Percentiles rank a stretch among this genome's conserved stretches.
Evolutionary conservation across 306 rosid species (phyloP).

Genomic region (Gastrolobium bilobum): DNA sequence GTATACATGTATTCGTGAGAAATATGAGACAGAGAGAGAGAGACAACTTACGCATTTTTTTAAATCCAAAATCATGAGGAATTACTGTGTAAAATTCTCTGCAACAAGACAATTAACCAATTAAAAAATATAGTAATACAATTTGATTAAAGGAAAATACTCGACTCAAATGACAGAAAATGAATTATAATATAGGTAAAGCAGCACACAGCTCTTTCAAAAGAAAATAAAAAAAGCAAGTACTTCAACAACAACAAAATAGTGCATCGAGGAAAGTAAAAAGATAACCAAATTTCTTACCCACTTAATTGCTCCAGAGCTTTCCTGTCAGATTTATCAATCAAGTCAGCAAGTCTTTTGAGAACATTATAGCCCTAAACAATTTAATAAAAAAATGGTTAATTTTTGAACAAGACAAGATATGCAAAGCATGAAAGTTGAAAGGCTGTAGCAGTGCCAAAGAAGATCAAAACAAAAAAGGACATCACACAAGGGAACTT

Average conservation of each 20-base stretch:
- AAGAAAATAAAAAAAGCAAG: slow-evolving; percentile 6
- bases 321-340: slow-evolving; percentile 64
- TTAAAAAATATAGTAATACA: slow-evolving; percentile 41
- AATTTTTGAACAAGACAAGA: slow-evolving; percentile 34
- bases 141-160: slow-evolving; percentile 35
- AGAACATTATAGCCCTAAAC: slow-evolving; percentile 84
- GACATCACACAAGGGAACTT: slow-evolving; percentile 21
- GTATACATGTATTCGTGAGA: background rate
- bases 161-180: slow-evolving; percentile 23
- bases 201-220: slow-evolving; percentile 13
- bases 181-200: slow-evolving; percentile 5
- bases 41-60: slow-evolving; percentile 78
- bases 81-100: slow-evolving; percentile 97
- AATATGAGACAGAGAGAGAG: slow-evolving; percentile 40
- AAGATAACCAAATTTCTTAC: slow-evolving; percentile 53
- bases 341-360: slow-evolving; percentile 86
- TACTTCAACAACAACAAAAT: slow-evolving; percentile 1
- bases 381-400: slow-evolving; percentile 41
- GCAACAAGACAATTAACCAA: slow-evolving; percentile 58
- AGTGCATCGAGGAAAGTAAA: slow-evolving; percentile 14
- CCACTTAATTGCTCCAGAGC: slow-evolving; percentile 87
- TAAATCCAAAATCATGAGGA: slow-evolving; percentile 97
- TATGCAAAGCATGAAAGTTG: slow-evolving; percentile 41
- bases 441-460: slow-evolving; percentile 34
- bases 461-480: slow-evolving; percentile 32